Evolutionary conservation across 192 early-diverging fungal species (phyloP).

Genomic region (Umbelopsis isabellina): DNA sequence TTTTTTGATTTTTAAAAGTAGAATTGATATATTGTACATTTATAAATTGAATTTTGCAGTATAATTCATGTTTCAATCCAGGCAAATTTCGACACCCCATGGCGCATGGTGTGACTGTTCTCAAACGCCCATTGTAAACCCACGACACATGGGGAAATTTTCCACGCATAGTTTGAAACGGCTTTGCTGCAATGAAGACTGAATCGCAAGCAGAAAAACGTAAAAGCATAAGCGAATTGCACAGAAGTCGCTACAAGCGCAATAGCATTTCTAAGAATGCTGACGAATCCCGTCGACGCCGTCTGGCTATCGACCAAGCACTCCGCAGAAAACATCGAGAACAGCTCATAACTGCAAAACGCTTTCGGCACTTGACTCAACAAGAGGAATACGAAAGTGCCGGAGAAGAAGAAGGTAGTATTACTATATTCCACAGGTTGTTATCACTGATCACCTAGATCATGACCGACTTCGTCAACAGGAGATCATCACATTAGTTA

Average conservation of each 20-base stretch:
- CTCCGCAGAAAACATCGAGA: conserved; percentile 69
- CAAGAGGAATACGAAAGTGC: conserved; percentile 35
- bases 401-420: conserved; percentile 30
- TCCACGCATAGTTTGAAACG: neutral
- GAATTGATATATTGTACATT: no score
- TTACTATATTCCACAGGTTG: neutral
- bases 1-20: no score
- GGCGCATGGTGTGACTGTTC: conserved; percentile 8
- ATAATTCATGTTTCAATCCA: no score
- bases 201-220: conserved; percentile 20
- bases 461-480: neutral
- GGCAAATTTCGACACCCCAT: no score
- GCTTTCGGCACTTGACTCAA: conserved; percentile 48
- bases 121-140: neutral
- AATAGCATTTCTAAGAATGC: conserved; percentile 50
- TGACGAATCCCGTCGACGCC: conserved; percentile 53
- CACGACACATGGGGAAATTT: neutral
- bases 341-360: conserved; percentile 69
- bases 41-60: no score
- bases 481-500: conserved; percentile 18
- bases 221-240: conserved; percentile 23
- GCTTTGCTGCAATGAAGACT: conserved; percentile 12
- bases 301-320: conserved; percentile 59
- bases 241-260: conserved; percentile 50
- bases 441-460: no score